Evolutionary conservation across 75 land plant species (phyloP).

Genomic region (Selaginella tamariscina): DNA sequence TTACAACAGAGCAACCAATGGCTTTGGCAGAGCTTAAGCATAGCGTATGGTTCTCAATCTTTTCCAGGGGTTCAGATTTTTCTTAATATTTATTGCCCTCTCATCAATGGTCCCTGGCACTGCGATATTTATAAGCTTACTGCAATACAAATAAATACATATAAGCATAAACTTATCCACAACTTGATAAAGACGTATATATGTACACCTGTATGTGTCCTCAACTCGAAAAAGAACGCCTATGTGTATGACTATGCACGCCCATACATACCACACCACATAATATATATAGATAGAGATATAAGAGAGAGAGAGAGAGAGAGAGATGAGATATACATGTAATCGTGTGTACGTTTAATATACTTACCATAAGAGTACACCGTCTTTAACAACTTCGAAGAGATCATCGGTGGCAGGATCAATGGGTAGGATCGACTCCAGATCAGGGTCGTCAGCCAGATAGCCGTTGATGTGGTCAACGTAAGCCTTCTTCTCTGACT

Average conservation of each 20-base stretch:
- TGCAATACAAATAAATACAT: not conserved
- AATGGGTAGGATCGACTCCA: not conserved
- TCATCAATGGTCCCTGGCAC: conserved; percentile 7
- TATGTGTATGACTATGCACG: no score
- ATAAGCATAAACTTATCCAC: not conserved
- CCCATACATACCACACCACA: no score
- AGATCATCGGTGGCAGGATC: not conserved
- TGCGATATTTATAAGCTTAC: conserved; percentile 1
- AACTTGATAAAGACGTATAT: not conserved
- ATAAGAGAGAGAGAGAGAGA: no score
- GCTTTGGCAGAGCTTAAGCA: not conserved
- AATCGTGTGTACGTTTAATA: no score
- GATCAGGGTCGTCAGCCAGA: not conserved
- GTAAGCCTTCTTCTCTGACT: conserved; percentile 6
- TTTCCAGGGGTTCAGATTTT: not conserved
- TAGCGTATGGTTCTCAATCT: not conserved
- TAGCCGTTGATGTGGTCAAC: conserved; percentile 6
- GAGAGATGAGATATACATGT: no score
- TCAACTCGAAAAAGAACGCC: no score
- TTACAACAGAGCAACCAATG: conserved; percentile 1
- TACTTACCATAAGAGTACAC: not conserved
- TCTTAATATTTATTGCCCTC: not conserved
- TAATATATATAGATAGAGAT: no score
- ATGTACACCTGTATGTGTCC: no score
- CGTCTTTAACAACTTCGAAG: conserved; percentile 2